Evolutionary conservation across 441 rosid species (phyloP).

Genomic region (Populus hybrid): DNA sequence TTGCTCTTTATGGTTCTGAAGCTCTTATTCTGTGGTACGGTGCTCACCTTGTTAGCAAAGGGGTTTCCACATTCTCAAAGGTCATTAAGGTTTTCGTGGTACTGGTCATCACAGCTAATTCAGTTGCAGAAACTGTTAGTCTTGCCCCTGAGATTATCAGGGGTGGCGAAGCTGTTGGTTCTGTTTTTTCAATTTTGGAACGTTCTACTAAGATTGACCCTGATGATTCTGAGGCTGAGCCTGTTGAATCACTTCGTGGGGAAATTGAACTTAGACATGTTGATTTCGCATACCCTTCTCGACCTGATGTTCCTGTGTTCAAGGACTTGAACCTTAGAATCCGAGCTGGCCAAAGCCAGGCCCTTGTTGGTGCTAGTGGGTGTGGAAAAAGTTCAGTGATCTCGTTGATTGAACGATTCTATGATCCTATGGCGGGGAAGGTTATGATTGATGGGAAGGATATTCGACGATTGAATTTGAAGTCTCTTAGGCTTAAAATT

Average conservation of each 20-base stretch:
- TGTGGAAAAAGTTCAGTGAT: conserved; percentile 96
- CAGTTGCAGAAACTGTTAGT: conserved; percentile 98
- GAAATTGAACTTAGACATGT: conserved; percentile 96
- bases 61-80: conserved; percentile 91
- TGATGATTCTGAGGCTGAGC: conserved; percentile 88
- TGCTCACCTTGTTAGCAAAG: conserved; percentile 82
- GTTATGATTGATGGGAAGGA: conserved; percentile 98
- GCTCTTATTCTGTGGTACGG: conserved; percentile 99
- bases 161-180: conserved; percentile 98
- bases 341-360: conserved; percentile 95
- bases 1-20: conserved; percentile 85
- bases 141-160: conserved; percentile 97
- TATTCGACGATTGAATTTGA: conserved; percentile 74
- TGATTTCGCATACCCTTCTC: conserved; percentile 92
- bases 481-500: conserved; percentile 80
- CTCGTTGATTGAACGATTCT: conserved; percentile 87
- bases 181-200: conserved; percentile 85
- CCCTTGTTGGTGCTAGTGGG: conserved; percentile 97
- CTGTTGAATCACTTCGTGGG: conserved; percentile 77
- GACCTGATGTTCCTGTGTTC: conserved; percentile 82
- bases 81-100: conserved; percentile 98
- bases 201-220: conserved; percentile 81
- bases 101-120: conserved; percentile 86
- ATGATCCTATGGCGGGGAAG: conserved; percentile 82
- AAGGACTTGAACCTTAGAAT: conserved; percentile 80